Evolutionary conservation across 2,329 filamentous ascomycete genomes (phyloP).

Genomic region (Lachnellula subtilissima): DNA sequence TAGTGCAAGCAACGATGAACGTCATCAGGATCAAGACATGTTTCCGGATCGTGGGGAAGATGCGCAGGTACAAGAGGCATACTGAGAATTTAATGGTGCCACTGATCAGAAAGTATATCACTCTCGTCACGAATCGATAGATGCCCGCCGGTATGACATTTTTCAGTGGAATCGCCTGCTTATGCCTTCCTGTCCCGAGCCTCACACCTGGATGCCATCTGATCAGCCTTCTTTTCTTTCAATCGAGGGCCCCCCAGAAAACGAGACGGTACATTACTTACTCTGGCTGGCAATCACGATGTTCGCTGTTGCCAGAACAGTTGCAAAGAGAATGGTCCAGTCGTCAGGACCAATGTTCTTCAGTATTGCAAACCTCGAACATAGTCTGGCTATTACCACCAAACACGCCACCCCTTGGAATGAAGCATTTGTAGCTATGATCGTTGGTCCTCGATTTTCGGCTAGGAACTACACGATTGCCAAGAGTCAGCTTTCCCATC

Average conservation of each 20-base stretch:
- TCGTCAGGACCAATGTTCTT: neutral
- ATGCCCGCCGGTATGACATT: slow-evolving; percentile 1
- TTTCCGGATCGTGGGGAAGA: neutral
- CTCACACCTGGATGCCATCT: neutral
- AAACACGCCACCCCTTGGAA: neutral
- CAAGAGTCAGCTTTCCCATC: too few relatives aligned
- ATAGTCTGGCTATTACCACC: neutral
- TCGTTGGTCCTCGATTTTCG: slow-evolving; percentile 2
- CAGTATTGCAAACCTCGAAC: neutral
- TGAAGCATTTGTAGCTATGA: neutral
- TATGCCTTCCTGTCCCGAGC: slow-evolving; percentile 2
- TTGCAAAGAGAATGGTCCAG: slow-evolving; percentile 1
- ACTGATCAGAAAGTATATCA: slow-evolving; percentile 2
- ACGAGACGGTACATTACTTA: neutral
- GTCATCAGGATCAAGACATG: neutral
- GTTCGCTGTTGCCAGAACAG: slow-evolving; percentile 1
- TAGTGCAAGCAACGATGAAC: neutral
- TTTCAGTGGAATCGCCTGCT: neutral
- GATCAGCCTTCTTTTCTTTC: neutral
- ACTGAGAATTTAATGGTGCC: slow-evolving; percentile 1
- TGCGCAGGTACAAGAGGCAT: neutral
- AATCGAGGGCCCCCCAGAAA: neutral
- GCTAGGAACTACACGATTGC: neutral
- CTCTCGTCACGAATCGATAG: neutral
- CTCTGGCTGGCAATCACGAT: slow-evolving; percentile 1